These are phyloP conservation scores for Candida pseudoglaebosa DNA, from an alignment of 805 yeast genomes.

Conservation along the genomic window DNA sequence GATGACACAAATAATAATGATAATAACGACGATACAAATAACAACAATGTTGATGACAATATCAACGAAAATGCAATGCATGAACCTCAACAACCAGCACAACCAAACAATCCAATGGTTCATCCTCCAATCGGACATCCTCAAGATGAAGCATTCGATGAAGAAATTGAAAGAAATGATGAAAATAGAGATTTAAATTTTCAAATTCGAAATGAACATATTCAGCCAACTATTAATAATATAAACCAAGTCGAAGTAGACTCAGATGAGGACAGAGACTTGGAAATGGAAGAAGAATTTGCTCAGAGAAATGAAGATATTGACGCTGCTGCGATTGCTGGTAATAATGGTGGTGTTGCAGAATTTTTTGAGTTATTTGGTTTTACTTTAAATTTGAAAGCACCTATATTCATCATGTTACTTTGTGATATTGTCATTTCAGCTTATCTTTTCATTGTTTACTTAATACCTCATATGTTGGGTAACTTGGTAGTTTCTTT, in stretches of 20 bases:
- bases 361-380: constrained; percentile 36
- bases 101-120: neutral
- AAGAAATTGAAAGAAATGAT: neutral
- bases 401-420: constrained; percentile 33
- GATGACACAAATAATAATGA: constrained; percentile 9
- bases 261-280: constrained; percentile 11
- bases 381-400: constrained; percentile 26
- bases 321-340: constrained; percentile 11
- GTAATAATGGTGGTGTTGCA: constrained; percentile 17
- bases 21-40: constrained; percentile 14
- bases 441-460: constrained; percentile 38
- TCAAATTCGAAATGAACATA: neutral
- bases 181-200: neutral
- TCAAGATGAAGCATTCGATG: constrained; percentile 1
- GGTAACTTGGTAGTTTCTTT: constrained; percentile 28
- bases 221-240: neutral
- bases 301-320: constrained; percentile 5
- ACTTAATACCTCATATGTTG: constrained; percentile 45
- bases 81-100: neutral
- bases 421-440: constrained; percentile 29
- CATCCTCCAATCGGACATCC: neutral
- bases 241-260: constrained; percentile 10
- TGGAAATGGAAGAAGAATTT: constrained; percentile 7
- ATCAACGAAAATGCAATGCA: constrained; percentile 3
- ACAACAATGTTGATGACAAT: neutral